phyloP scores from a whole-genome alignment of 192 early-diverging fungal genomes.

The Glomus cerebriforme region DNA sequence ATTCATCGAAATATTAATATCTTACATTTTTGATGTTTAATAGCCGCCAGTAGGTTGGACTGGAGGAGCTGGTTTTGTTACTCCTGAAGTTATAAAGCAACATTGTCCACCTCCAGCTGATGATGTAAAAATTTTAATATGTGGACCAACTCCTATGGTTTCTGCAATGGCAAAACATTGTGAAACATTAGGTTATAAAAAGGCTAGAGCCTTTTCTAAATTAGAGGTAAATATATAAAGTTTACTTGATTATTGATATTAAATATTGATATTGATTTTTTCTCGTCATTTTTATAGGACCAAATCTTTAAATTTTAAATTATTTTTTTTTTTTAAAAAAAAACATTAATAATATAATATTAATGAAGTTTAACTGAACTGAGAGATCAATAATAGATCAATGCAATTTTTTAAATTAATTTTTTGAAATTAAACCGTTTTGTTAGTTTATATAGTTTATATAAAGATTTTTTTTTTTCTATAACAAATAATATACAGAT shows the following conservation, averaged over 20 bases:
- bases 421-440: no score
- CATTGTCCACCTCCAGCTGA: conserved; percentile 70
- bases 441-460: no score
- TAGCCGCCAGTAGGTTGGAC: conserved; percentile 74
- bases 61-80: conserved; percentile 85
- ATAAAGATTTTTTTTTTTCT: no score
- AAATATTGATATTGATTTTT: background rate
- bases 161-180: conserved; percentile 74
- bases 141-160: conserved; percentile 91
- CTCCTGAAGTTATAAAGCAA: conserved; percentile 77
- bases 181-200: conserved; percentile 77
- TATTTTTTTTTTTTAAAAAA: background rate
- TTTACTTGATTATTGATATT: background rate
- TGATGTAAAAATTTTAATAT: conserved; percentile 86
- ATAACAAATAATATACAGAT: no score
- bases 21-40: background rate
- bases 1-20: no score
- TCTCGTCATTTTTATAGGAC: conserved; percentile 55
- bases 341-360: background rate
- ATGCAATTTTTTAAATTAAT: no score
- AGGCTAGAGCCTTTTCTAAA: conserved; percentile 77
- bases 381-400: background rate
- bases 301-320: conserved; percentile 89
- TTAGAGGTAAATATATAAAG: conserved; percentile 36
- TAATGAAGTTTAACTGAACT: background rate